Conservation (phyloP, 2,329 filamentous ascomycete species). For the Chaetomiaceae sp. region DNA sequence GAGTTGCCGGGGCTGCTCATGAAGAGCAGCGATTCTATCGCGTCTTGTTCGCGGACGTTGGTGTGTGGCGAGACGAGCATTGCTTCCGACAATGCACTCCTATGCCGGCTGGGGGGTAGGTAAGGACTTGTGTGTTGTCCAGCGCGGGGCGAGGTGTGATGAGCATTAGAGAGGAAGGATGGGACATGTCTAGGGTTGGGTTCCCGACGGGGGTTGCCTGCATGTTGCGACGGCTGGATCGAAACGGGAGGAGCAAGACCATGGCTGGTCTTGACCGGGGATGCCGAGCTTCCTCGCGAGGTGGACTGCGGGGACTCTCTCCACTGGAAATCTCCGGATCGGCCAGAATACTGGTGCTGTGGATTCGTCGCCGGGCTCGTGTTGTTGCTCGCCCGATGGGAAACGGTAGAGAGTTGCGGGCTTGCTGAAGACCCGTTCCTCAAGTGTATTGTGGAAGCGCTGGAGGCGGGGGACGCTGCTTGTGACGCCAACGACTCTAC, state of each 20-base stretch:
- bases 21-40: slow-evolving; percentile 73
- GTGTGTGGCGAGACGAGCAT: slow-evolving; percentile 66
- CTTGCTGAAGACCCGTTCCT: slow-evolving; percentile 52
- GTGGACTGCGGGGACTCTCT: slow-evolving; percentile 14
- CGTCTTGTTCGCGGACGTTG: slow-evolving; percentile 70
- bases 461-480: slow-evolving; percentile 58
- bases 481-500: slow-evolving; percentile 71
- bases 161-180: slow-evolving; percentile 46
- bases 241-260: slow-evolving; percentile 51
- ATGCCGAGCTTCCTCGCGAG: slow-evolving; percentile 22
- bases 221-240: slow-evolving; percentile 47
- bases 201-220: slow-evolving; percentile 44
- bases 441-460: slow-evolving; percentile 52
- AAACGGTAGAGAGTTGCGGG: slow-evolving; percentile 43
- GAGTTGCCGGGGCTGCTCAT: slow-evolving; percentile 77
- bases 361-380: slow-evolving; percentile 28
- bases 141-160: slow-evolving; percentile 41
- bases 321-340: slow-evolving; percentile 13
- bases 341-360: slow-evolving; percentile 20
- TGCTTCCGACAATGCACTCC: slow-evolving; percentile 43
- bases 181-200: slow-evolving; percentile 48
- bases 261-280: slow-evolving; percentile 37
- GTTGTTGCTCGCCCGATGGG: slow-evolving; percentile 34
- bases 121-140: slow-evolving; percentile 38
- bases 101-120: slow-evolving; percentile 35